Evolutionary conservation across 805 yeast species (phyloP).

Genomic region (Suhomyces vadensis): DNA sequence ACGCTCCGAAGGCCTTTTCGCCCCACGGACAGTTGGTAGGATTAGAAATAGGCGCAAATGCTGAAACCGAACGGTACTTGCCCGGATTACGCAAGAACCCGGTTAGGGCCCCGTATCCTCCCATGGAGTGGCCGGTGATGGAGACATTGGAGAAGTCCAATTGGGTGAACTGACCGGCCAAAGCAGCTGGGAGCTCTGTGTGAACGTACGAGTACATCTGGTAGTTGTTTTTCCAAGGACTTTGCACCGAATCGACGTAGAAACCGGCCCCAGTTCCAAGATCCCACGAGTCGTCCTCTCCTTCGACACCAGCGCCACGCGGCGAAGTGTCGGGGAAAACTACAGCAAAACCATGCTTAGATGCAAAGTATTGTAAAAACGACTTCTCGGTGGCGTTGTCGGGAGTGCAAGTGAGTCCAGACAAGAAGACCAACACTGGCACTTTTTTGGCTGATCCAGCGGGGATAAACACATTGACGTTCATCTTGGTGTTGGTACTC

Average conservation of each 20-base stretch:
- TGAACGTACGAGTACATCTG: constrained; percentile 85
- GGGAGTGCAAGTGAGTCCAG: constrained; percentile 93
- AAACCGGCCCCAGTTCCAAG: constrained; percentile 96
- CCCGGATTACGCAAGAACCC: constrained; percentile 67
- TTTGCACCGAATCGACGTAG: constrained; percentile 79
- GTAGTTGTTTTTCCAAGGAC: constrained; percentile 71
- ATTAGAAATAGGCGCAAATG: constrained; percentile 87
- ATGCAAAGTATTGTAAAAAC: constrained; percentile 77
- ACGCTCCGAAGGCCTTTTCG: constrained; percentile 73
- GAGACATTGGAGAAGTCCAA: constrained; percentile 69
- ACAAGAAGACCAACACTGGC: constrained; percentile 77
- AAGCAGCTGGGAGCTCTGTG: constrained; percentile 61
- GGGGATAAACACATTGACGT: constrained; percentile 82
- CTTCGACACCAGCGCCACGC: constrained; percentile 72
- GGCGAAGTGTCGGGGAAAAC: constrained; percentile 98
- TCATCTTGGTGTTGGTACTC: constrained; percentile 70
- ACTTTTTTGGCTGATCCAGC: constrained; percentile 37
- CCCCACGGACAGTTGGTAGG: constrained; percentile 88
- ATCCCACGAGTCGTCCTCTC: constrained; percentile 85
- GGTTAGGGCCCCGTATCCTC: constrained; percentile 90
- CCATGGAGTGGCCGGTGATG: constrained; percentile 98
- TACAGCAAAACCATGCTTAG: constrained; percentile 78
- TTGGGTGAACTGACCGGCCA: constrained; percentile 43
- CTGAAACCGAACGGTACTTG: constrained; percentile 75
- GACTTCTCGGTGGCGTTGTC: constrained; percentile 94